phyloP scores from a whole-genome alignment of 2,329 filamentous ascomycete genomes.

The Pezicula carpinea region DNA sequence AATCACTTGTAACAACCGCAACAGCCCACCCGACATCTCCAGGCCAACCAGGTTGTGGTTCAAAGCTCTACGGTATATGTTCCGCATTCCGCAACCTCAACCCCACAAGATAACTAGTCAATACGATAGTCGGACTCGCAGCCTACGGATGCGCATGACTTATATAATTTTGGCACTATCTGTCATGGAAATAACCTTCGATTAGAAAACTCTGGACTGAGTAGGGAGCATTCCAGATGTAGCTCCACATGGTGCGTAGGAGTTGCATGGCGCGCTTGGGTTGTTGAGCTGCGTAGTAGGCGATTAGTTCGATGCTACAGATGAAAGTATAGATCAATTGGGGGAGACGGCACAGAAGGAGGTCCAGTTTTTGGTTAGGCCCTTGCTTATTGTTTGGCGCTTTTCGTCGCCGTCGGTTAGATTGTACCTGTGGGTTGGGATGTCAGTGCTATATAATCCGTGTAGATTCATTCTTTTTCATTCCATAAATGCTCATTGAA shows the following conservation, averaged over 20 bases:
- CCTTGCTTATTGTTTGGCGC: slow-evolving; percentile 1
- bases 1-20: slow-evolving; percentile 2
- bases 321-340: slow-evolving; percentile 3
- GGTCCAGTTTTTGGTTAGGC: slow-evolving; percentile 1
- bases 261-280: slow-evolving; percentile 1
- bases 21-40: slow-evolving; percentile 1
- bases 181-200: slow-evolving; percentile 2
- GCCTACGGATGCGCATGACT: background rate
- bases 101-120: slow-evolving; percentile 1
- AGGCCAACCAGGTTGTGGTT: background rate
- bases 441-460: background rate
- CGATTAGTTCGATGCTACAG: slow-evolving; percentile 4
- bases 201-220: slow-evolving; percentile 1
- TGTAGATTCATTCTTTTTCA: too few species aligned
- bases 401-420: background rate
- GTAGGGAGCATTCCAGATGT: slow-evolving; percentile 1
- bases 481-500: too few species aligned
- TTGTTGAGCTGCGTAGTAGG: slow-evolving; percentile 1
- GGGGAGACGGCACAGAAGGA: slow-evolving; percentile 2
- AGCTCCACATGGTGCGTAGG: slow-evolving; percentile 4
- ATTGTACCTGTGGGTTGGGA: background rate
- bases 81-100: slow-evolving; percentile 1
- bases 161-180: background rate
- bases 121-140: background rate
- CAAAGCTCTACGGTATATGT: slow-evolving; percentile 2